phyloP scores from a whole-genome alignment of 2,329 filamentous ascomycete species.

The Rhynchosporium secalis region DNA sequence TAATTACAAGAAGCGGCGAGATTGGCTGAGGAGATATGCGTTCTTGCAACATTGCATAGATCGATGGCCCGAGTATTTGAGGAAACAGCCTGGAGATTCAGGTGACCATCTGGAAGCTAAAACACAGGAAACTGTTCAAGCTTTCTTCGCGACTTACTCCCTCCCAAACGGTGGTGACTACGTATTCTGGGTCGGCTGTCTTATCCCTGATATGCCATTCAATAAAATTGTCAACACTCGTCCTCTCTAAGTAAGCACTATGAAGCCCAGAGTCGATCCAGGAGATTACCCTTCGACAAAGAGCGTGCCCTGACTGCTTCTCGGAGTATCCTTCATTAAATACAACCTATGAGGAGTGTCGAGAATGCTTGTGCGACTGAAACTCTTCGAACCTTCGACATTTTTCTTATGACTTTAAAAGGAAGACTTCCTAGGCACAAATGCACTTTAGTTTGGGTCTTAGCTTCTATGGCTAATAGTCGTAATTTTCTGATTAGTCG shows the following conservation, averaged over 20 bases:
- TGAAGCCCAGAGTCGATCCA: too few species aligned
- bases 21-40: conserved; percentile 8
- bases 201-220: conserved; percentile 21
- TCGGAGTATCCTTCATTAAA: too few species aligned
- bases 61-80: conserved; percentile 16
- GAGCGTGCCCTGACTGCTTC: too few species aligned
- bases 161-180: conserved; percentile 27
- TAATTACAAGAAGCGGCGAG: neutral
- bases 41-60: conserved; percentile 23
- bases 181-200: conserved; percentile 28
- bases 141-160: conserved; percentile 27
- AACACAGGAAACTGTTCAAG: conserved; percentile 22
- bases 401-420: too few species aligned
- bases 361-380: too few species aligned
- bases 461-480: too few species aligned
- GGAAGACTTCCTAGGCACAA: too few species aligned
- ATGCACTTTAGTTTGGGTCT: too few species aligned
- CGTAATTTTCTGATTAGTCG: too few species aligned
- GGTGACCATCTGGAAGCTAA: conserved; percentile 16
- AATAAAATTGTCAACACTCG: conserved; percentile 20
- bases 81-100: neutral
- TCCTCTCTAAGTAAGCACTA: conserved; percentile 23
- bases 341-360: too few species aligned
- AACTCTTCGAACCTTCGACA: too few species aligned
- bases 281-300: too few species aligned